A percentile compares a stretch with the other conserved stretches of the same genome.
phyloP scores from a whole-genome alignment of 2,329 filamentous ascomycete genomes.

The Paracoccidioides brasiliensis region DNA sequence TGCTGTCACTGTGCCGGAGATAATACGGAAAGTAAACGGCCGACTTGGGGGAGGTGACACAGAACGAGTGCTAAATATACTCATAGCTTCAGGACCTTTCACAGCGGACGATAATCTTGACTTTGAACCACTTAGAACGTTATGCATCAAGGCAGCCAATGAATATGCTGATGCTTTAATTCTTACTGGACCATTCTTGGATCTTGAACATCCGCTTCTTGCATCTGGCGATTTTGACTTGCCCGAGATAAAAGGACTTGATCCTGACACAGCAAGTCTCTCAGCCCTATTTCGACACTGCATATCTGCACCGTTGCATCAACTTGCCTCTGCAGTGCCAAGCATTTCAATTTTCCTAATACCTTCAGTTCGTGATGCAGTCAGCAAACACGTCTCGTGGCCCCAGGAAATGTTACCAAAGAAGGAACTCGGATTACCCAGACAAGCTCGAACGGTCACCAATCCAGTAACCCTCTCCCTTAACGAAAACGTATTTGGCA shows the following conservation, averaged over 20 bases:
- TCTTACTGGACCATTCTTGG: slow-evolving; percentile 76
- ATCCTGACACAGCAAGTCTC: slow-evolving; percentile 70
- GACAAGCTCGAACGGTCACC: slow-evolving; percentile 62
- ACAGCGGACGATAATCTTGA: slow-evolving; percentile 85
- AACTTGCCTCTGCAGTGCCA: slow-evolving; percentile 57
- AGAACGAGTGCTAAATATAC: slow-evolving; percentile 56
- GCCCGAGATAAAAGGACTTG: slow-evolving; percentile 50
- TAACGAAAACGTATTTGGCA: slow-evolving; percentile 72
- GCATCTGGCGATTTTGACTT: slow-evolving; percentile 68
- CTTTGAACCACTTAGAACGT: slow-evolving; percentile 70
- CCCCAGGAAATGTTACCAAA: slow-evolving; percentile 59
- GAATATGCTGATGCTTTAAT: slow-evolving; percentile 66
- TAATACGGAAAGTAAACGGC: slow-evolving; percentile 55
- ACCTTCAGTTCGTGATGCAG: slow-evolving; percentile 69
- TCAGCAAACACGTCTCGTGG: slow-evolving; percentile 77
- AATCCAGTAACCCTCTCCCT: slow-evolving; percentile 83
- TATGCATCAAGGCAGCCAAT: slow-evolving; percentile 66
- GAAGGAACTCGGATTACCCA: slow-evolving; percentile 66
- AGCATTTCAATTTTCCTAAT: slow-evolving; percentile 68
- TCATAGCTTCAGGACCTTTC: slow-evolving; percentile 78
- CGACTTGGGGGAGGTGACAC: slow-evolving; percentile 52
- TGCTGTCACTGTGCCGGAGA: slow-evolving; percentile 54
- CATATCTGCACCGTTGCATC: slow-evolving; percentile 59
- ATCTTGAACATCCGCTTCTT: slow-evolving; percentile 78
- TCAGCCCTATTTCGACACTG: slow-evolving; percentile 70